Conservation (phyloP, 495 filamentous ascomycete species). For the Rusavskia elegans region DNA sequence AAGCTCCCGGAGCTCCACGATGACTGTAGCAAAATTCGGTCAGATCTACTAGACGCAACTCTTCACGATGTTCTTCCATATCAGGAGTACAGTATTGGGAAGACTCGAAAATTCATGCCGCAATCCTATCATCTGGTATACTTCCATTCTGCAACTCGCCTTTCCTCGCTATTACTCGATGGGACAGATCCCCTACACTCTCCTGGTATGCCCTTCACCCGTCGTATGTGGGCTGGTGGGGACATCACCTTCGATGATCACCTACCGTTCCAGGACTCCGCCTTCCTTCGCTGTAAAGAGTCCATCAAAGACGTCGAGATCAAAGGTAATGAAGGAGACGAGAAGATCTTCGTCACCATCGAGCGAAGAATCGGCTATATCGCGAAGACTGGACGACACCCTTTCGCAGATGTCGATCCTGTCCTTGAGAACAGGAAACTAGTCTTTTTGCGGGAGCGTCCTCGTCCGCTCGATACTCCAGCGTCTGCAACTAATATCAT, state of each 20-base stretch:
- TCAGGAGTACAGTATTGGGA: background rate
- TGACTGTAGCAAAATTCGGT: slow-evolving; percentile 45
- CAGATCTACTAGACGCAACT: slow-evolving; percentile 46
- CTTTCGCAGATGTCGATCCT: background rate
- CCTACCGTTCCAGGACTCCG: slow-evolving; percentile 25
- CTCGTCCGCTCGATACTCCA: slow-evolving; percentile 1
- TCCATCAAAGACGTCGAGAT: slow-evolving; percentile 41
- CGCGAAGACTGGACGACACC: slow-evolving; percentile 14
- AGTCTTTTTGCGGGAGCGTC: slow-evolving; percentile 39
- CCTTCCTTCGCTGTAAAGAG: slow-evolving; percentile 32
- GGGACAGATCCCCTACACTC: slow-evolving; percentile 58
- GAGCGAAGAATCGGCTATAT: slow-evolving; percentile 28
- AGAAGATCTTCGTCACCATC: slow-evolving; percentile 45
- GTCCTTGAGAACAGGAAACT: slow-evolving; percentile 40
- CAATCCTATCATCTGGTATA: slow-evolving; percentile 59
- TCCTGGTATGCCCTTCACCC: slow-evolving; percentile 44
- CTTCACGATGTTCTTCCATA: slow-evolving; percentile 41
- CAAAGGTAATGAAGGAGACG: slow-evolving; percentile 36
- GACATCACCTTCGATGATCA: slow-evolving; percentile 9
- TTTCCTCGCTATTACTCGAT: slow-evolving; percentile 42
- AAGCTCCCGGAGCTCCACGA: slow-evolving; percentile 34
- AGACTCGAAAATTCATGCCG: slow-evolving; percentile 24
- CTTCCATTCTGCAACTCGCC: slow-evolving; percentile 44
- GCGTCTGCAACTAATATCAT: slow-evolving; percentile 9
- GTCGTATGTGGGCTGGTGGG: slow-evolving; percentile 73